Evolutionary conservation across 345 rosid genomes (phyloP), one percentile per base, ranked within the genome.

Genomic region (Capsella bursapastoris): DNA sequence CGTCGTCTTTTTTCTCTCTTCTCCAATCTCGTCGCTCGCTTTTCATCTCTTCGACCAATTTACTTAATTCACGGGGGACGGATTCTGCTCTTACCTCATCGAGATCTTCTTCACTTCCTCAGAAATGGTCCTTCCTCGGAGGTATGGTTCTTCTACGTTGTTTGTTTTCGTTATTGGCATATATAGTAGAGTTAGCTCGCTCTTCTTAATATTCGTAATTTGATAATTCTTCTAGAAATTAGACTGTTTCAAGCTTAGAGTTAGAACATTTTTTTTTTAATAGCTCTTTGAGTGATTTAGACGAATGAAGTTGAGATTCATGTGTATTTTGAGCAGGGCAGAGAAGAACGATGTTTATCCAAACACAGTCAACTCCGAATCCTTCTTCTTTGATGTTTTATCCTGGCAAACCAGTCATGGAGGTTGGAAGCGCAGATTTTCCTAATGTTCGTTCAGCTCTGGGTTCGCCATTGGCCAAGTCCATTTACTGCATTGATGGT

Each of bases 371-470:
- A 0, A 94, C 98, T 0, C 98, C 98, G 2, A 94, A 94, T 76
- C 97, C 98, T 56, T 85, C 87, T 11, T 94, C 97, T 22, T 80
- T 94, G 16, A 91, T 94, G 98, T 94, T 94, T 79, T 86, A 87
- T 82, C 98, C 97, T 7, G 97, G 92, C 43, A 91, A 88, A 78
- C 80, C 92, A 3, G 92, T 94, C 40, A 91, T 94, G 98, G 92
- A 91, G 47, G 90, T 84, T 63, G 98, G 98, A 4, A 94, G 97
- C 47, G 80, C 90, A 0, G 97, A 94, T 79, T 94, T 91, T 60
- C 98, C 98, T 0, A 94, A 86, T 71, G 84, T 88, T 37, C 96
- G 98, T 57, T 66, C 89, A 1, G 90, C 96, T 15, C 49, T 91
- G 79, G 83, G 75, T 70, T 89, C 97, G 4, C 86, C 96, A 0